These are phyloP conservation scores for Aspergillus viridinutans DNA, from an alignment of 2,329 filamentous ascomycete genomes.

Conservation along the genomic window DNA sequence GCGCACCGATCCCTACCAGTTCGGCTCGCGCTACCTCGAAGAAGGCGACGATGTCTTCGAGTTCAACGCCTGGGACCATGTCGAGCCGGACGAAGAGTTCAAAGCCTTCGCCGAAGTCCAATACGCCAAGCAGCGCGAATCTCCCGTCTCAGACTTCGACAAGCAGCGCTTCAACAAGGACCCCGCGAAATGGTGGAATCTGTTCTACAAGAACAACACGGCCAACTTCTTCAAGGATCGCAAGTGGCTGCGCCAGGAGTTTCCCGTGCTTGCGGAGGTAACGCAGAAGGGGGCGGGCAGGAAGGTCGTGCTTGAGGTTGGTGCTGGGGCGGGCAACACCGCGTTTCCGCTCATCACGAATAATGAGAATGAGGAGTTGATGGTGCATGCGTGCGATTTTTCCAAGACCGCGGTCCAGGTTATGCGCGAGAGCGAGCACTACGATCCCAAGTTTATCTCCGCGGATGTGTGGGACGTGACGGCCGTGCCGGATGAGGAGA, in stretches of 20 bases:
- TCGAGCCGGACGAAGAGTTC: constrained; percentile 86
- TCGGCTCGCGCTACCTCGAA: constrained; percentile 81
- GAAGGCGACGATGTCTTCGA: constrained; percentile 87
- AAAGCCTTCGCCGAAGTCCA: constrained; percentile 80
- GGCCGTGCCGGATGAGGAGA: constrained; percentile 50
- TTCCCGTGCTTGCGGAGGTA: constrained; percentile 76
- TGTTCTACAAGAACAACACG: constrained; percentile 97
- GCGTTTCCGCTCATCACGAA: constrained; percentile 83
- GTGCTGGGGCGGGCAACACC: constrained; percentile 92
- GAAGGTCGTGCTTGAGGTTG: constrained; percentile 77
- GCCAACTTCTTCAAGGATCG: constrained; percentile 98
- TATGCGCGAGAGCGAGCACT: constrained; percentile 75
- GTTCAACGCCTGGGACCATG: constrained; percentile 99
- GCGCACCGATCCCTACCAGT: constrained; percentile 88
- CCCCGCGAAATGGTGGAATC: constrained; percentile 95
- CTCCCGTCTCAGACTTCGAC: constrained; percentile 90
- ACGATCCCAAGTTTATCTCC: constrained; percentile 67
- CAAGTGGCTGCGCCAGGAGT: constrained; percentile 96
- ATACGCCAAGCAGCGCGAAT: constrained; percentile 75
- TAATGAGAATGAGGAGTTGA: constrained; percentile 78
- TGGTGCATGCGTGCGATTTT: constrained; percentile 92
- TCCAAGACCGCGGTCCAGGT: constrained; percentile 92
- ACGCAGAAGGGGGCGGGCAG: constrained; percentile 66
- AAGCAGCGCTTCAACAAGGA: constrained; percentile 82
- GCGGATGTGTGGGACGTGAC: constrained; percentile 95